Evolutionary conservation across 78 protist genomes (phyloP).

Genomic region (Emiliania huxleyi): DNA sequence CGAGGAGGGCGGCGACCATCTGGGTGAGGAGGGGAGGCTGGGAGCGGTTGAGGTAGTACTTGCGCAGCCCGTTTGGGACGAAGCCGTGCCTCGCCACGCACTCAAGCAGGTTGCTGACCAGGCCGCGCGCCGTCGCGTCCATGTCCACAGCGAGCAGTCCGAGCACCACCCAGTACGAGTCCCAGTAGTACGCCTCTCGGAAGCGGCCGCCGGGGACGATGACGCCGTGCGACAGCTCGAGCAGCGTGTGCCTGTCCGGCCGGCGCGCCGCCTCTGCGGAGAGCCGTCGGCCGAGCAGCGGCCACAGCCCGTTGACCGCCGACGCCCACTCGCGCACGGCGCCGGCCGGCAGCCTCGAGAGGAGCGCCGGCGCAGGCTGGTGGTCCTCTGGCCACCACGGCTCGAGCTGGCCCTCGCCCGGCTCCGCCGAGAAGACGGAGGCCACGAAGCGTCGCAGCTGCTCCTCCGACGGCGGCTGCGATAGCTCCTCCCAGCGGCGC

Average conservation of each 20-base stretch:
- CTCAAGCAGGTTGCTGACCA: conserved; percentile 4
- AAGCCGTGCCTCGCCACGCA: conserved; percentile 46
- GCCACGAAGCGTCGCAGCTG: neutral
- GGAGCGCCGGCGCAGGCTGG: neutral
- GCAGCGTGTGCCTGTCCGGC: neutral
- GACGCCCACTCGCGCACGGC: neutral
- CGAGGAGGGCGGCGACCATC: conserved; percentile 49
- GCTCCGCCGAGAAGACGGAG: neutral
- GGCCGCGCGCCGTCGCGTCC: neutral
- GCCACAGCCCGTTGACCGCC: neutral
- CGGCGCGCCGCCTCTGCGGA: neutral
- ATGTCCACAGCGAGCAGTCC: conserved; percentile 24
- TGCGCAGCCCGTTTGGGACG: conserved; percentile 78
- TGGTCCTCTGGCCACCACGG: neutral
- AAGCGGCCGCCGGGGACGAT: conserved; percentile 49
- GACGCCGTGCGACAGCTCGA: neutral
- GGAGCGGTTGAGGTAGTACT: conserved; percentile 62
- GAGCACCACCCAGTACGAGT: conserved; percentile 28
- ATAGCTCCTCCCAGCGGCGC: neutral
- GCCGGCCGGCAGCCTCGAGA: neutral
- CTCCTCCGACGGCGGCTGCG: neutral
- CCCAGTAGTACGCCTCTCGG: conserved; percentile 44
- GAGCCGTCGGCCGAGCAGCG: neutral
- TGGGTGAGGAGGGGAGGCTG: conserved; percentile 77
- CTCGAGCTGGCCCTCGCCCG: neutral